Evolutionary conservation across 2,329 filamentous ascomycete genomes (phyloP).

Genomic region (Tolypocladium amazonense): DNA sequence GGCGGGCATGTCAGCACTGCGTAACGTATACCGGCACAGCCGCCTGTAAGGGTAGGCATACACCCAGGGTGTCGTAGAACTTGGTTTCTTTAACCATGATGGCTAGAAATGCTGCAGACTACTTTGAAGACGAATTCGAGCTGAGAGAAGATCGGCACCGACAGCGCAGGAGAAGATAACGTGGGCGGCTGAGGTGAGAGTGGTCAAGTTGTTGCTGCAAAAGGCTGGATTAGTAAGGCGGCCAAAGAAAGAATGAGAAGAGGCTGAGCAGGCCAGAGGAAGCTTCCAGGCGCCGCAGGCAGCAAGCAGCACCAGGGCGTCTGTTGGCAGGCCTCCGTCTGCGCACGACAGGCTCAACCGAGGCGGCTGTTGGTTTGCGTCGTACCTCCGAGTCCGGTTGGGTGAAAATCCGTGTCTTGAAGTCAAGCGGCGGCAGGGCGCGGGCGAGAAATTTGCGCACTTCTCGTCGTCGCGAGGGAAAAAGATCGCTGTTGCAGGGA

Average conservation of each 20-base stretch:
- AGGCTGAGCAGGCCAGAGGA: neutral
- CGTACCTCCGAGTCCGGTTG: neutral
- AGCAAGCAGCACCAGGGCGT: neutral
- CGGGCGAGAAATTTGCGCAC: slow-evolving; percentile 2
- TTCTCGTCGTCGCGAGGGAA: neutral
- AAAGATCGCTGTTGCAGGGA: neutral
- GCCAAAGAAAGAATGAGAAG: neutral
- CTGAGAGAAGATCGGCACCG: slow-evolving; percentile 3
- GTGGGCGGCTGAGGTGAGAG: neutral
- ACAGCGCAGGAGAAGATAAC: neutral
- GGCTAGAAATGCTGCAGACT: slow-evolving; percentile 9
- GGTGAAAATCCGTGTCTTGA: neutral
- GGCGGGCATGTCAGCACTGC: slow-evolving; percentile 9
- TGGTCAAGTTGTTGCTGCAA: neutral
- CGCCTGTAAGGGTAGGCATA: slow-evolving; percentile 31
- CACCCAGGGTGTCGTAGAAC: slow-evolving; percentile 68
- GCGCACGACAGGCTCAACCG: neutral
- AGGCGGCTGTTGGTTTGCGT: neutral
- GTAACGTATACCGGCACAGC: no score
- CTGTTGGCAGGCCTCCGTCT: neutral
- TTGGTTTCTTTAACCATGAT: slow-evolving; percentile 73
- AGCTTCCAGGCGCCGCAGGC: slow-evolving; percentile 2
- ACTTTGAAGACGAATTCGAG: slow-evolving; percentile 2
- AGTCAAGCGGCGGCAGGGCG: neutral
- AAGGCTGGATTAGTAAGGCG: neutral